These are phyloP conservation scores for Penicillium sp. DNA, from an alignment of 2,329 filamentous ascomycete species.

Conservation along the genomic window DNA sequence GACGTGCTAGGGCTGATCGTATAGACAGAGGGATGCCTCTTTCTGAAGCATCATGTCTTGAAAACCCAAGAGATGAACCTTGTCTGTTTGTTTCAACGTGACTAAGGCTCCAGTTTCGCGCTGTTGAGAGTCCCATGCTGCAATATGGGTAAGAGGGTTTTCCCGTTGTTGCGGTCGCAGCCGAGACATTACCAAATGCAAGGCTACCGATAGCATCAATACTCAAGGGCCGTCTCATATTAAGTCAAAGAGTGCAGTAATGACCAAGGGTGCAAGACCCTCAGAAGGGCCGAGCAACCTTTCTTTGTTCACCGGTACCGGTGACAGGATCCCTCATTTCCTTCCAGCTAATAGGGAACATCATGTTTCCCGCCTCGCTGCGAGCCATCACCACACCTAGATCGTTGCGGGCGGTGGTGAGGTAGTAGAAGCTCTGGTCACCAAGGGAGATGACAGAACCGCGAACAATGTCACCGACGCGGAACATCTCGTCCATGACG, in stretches of 20 bases:
- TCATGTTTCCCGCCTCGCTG: conserved; percentile 80
- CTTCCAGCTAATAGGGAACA: conserved; percentile 93
- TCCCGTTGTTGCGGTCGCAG: background rate
- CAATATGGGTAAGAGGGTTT: background rate
- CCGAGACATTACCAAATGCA: background rate
- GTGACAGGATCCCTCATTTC: conserved; percentile 84
- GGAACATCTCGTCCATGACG: conserved; percentile 82
- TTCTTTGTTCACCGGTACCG: conserved; percentile 70
- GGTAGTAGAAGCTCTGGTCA: conserved; percentile 91
- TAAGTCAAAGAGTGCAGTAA: background rate
- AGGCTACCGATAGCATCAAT: background rate
- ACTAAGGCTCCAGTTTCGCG: background rate
- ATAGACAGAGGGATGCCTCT: background rate
- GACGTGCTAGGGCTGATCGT: background rate
- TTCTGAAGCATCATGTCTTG: background rate
- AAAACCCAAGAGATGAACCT: background rate
- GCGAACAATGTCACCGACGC: conserved; percentile 85
- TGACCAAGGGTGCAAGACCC: background rate
- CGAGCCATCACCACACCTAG: conserved; percentile 89
- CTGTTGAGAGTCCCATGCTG: background rate
- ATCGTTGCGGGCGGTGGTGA: conserved; percentile 87
- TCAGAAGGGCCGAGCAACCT: conserved; percentile 91
- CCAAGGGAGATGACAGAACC: conserved; percentile 86
- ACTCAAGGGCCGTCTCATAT: background rate
- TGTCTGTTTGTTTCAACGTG: background rate